Conservation (phyloP, 1,284 basidiomycete genomes). For the Mrakiaceae sp. region DNA sequence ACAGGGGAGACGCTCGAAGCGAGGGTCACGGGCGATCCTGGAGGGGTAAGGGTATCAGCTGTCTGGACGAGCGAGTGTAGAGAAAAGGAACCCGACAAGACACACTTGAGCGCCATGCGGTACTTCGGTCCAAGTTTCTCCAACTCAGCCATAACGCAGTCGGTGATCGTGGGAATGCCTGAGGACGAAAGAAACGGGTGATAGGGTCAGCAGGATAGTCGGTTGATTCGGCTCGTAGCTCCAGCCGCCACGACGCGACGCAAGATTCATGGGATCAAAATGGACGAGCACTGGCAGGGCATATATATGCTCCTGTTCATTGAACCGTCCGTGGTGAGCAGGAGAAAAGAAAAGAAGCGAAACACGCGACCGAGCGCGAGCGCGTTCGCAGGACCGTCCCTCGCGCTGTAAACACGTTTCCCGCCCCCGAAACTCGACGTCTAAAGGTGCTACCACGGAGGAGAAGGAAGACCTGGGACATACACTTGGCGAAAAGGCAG, state of each 20-base stretch:
- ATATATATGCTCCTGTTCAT: too few relatives aligned
- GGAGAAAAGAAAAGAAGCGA: not conserved
- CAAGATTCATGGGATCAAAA: too few relatives aligned
- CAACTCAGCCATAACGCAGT: conserved; percentile 95
- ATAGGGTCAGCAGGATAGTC: not conserved
- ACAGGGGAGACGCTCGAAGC: conserved; percentile 88
- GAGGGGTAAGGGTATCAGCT: not conserved
- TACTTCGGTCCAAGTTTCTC: conserved; percentile 96
- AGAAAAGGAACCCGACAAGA: not conserved
- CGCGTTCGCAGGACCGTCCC: not conserved
- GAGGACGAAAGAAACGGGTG: conserved; percentile 1
- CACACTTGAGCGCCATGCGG: conserved; percentile 77
- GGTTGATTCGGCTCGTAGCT: too few relatives aligned
- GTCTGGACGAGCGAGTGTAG: not conserved
- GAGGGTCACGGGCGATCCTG: conserved; percentile 90
- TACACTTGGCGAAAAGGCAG: conserved; percentile 97
- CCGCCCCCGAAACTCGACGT: too few relatives aligned
- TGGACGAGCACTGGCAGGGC: too few relatives aligned
- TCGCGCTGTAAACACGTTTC: too few relatives aligned
- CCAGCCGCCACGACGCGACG: too few relatives aligned
- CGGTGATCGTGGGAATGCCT: conserved; percentile 97
- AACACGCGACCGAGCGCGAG: not conserved
- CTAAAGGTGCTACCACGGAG: too few relatives aligned
- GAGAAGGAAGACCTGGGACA: conserved; percentile 28
- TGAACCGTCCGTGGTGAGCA: too few relatives aligned